Percentiles rank a stretch among this genome's conserved stretches.
phyloP scores from a whole-genome alignment of 2,329 filamentous ascomycete genomes.

The Salinomyces thailandicus region DNA sequence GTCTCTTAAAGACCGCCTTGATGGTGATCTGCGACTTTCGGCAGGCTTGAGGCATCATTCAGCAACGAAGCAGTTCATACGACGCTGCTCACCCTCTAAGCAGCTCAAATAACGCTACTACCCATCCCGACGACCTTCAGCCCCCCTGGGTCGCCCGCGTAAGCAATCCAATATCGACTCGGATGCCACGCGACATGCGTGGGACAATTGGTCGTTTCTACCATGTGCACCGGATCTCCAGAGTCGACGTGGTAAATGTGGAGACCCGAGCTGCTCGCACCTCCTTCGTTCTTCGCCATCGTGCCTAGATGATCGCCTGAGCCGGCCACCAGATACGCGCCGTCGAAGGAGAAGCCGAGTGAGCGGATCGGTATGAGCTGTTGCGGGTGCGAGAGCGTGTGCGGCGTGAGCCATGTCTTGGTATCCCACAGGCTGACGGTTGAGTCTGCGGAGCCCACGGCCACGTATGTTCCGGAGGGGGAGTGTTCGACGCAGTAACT shows the following conservation, averaged over 20 bases:
- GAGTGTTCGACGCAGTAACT: constrained; percentile 60
- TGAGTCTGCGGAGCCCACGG: constrained; percentile 65
- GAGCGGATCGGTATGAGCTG: constrained; percentile 48
- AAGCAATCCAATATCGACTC: constrained; percentile 61
- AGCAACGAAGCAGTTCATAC: no score
- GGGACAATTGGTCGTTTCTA: constrained; percentile 56
- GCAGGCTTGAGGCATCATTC: no score
- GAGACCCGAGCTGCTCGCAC: constrained; percentile 58
- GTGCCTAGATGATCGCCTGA: constrained; percentile 30
- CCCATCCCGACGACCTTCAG: constrained; percentile 54
- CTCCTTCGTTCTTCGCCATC: constrained; percentile 10
- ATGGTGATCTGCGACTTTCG: no score
- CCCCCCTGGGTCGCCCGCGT: constrained; percentile 54
- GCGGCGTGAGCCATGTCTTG: constrained; percentile 59
- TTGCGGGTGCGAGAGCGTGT: constrained; percentile 41
- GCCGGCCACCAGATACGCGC: constrained; percentile 62
- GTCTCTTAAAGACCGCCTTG: no score
- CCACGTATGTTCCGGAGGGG: constrained; percentile 59
- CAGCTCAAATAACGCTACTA: constrained; percentile 1
- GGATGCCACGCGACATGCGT: constrained; percentile 68
- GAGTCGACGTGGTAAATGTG: constrained; percentile 64
- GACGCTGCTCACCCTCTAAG: no score
- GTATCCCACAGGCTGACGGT: constrained; percentile 72
- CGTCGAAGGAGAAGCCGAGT: constrained; percentile 69
- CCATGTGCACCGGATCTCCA: constrained; percentile 60